Evolutionary conservation across 2,329 filamentous ascomycete species (phyloP), one percentile per base, ranked within the genome.

Genomic region (Xylariaceae sp.): DNA sequence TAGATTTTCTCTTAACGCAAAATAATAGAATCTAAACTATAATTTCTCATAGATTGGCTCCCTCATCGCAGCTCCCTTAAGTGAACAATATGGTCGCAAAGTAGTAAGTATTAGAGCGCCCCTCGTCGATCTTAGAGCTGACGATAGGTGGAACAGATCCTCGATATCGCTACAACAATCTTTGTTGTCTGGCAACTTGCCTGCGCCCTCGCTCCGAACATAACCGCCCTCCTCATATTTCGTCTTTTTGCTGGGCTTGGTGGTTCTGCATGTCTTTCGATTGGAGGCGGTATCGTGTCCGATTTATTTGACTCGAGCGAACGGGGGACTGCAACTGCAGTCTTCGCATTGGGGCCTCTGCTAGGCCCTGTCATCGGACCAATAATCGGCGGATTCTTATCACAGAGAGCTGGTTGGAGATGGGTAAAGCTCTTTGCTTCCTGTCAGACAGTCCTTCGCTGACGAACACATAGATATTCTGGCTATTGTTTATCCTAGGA

Each of bases 311-410:
- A 52, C 27, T 45, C 49, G 18, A 45, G 39, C 8, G 52, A 56
- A 26, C 47, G 52, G 3, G 56, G 56, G 15, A 40, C 21, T 21
- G 56, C 49, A 6, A 59, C 44, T 6, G 56, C 56, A 15, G 36
- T 59, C 18, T 59, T 56, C 18, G 44, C 53, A 18, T 23, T 59
- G 13, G 56, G 53, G 4, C 56, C 56, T 6, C 24, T 59, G 8
- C 13, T 59, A 8, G 57, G 57, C 11, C 57, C 57, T 18, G 57
- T 59, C 24, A 47, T 59, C 8, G 57, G 56, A 10, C 56, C 56
- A 15, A 47, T 58, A 46, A 50, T 53, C 21, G 57, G 57, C 2
- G 56, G 48, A 1, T 56, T 55, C 27, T 18, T 57, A 15, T 47
- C 53, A 9, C 52, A 53, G 21, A 26, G 15, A 29, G 30, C 36